These are phyloP conservation scores for Arabidopsis arenosa DNA, from an alignment of 345 rosid species.

Conservation along the genomic window DNA sequence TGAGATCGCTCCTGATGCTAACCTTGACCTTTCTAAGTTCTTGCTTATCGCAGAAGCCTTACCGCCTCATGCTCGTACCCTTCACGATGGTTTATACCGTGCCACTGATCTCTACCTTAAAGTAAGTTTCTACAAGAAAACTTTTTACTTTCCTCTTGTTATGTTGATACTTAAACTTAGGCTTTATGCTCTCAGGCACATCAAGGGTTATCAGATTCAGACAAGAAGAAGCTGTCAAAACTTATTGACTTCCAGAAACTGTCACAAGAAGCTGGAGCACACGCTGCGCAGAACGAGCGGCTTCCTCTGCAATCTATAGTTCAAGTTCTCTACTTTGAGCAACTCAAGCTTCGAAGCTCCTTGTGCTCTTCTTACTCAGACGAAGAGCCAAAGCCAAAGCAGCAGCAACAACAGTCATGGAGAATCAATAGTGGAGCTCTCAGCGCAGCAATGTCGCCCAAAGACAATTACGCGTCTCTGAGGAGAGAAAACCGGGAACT, in stretches of 20 bases:
- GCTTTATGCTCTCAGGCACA: slow-evolving; percentile 64
- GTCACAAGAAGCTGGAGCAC: slow-evolving; percentile 97
- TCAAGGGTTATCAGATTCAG: slow-evolving; percentile 72
- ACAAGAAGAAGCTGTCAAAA: slow-evolving; percentile 82
- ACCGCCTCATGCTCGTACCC: slow-evolving; percentile 84
- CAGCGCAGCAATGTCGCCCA: slow-evolving; percentile 96
- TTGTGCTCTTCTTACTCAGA: slow-evolving; percentile 69
- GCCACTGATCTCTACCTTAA: slow-evolving; percentile 92
- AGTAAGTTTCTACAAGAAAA: slow-evolving; percentile 44
- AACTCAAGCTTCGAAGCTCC: slow-evolving; percentile 79
- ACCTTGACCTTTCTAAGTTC: slow-evolving; percentile 89
- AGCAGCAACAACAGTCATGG: slow-evolving; percentile 74
- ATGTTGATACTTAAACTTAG: slow-evolving; percentile 10
- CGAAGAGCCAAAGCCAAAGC: slow-evolving; percentile 70
- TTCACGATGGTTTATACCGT: slow-evolving; percentile 89
- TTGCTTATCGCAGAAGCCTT: slow-evolving; percentile 85
- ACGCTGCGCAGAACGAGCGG: slow-evolving; percentile 95
- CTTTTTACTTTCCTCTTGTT: background rate
- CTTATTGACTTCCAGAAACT: slow-evolving; percentile 94
- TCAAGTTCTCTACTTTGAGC: slow-evolving; percentile 97
- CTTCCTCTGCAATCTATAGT: slow-evolving; percentile 95
- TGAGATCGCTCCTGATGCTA: slow-evolving; percentile 94
- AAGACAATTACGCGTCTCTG: slow-evolving; percentile 93
- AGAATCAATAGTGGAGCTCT: slow-evolving; percentile 90
- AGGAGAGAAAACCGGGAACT: slow-evolving; percentile 95